Conservation (phyloP, 805 yeast genomes). For the Starmerella asiatica region DNA sequence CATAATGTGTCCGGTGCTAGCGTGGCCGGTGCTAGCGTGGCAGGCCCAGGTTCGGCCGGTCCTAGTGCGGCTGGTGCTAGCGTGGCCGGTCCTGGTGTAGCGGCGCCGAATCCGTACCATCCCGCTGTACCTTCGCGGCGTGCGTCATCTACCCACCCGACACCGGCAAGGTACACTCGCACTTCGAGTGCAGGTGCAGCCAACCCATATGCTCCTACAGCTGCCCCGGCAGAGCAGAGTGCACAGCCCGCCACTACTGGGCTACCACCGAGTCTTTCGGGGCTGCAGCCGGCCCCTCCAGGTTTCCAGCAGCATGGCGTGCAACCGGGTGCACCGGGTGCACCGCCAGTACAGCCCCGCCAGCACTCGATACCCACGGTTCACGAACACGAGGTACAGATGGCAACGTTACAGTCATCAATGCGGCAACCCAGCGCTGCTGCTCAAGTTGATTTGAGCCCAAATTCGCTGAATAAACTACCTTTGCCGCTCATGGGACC, state of each 20-base stretch:
- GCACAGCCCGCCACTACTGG: too few species aligned
- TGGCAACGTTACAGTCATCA: neutral
- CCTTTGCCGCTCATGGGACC: conserved; percentile 55
- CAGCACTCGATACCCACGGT: neutral
- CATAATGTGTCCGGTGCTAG: neutral
- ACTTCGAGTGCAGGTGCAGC: neutral
- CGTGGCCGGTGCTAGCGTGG: neutral
- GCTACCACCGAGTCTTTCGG: too few species aligned
- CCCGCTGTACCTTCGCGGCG: neutral
- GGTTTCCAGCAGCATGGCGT: neutral
- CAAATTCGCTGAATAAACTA: conserved; percentile 27
- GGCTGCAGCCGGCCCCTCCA: neutral
- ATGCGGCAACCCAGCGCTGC: too few species aligned
- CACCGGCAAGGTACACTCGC: neutral
- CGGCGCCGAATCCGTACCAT: too few species aligned
- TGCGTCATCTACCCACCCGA: neutral
- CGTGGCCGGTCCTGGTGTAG: too few species aligned
- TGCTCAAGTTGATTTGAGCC: neutral
- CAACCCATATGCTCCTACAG: neutral
- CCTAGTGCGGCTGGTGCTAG: neutral
- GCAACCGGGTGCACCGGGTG: neutral
- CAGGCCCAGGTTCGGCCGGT: neutral
- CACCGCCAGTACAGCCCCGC: neutral
- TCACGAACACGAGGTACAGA: too few species aligned
- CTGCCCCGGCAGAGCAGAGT: too few species aligned